These are phyloP conservation scores for Fagus crenata DNA, from an alignment of 306 rosid species.

Conservation along the genomic window DNA sequence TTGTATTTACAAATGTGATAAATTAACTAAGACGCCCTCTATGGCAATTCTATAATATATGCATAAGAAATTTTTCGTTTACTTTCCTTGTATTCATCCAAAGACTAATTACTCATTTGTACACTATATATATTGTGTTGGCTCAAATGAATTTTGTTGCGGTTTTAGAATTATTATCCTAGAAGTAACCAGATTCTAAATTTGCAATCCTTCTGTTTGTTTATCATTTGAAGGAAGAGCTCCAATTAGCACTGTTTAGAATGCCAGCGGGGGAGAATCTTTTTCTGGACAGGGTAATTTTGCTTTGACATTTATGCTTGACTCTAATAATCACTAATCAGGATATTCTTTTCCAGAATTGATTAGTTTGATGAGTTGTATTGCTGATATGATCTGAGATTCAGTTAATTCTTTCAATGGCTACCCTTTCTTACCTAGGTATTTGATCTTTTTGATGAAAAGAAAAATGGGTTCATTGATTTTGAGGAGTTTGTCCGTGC, in stretches of 20 bases:
- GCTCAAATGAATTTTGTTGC: neutral
- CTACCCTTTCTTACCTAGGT: slow-evolving; percentile 37
- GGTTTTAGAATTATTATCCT: neutral
- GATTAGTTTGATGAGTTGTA: neutral
- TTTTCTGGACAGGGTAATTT: slow-evolving; percentile 67
- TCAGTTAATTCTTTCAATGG: slow-evolving; percentile 1
- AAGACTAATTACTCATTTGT: neutral
- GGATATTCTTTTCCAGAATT: neutral
- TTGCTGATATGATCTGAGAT: neutral
- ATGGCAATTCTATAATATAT: neutral
- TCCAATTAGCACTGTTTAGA: slow-evolving; percentile 55
- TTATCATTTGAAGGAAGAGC: slow-evolving; percentile 64
- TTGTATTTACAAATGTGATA: neutral
- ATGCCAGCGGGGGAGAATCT: slow-evolving; percentile 49
- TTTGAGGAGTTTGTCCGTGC: slow-evolving; percentile 73
- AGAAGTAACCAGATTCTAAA: slow-evolving; percentile 8
- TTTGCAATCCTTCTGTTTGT: slow-evolving; percentile 13
- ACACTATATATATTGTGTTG: neutral
- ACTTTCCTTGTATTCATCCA: neutral
- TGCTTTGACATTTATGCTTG: neutral
- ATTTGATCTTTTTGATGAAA: slow-evolving; percentile 70
- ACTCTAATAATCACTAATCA: neutral
- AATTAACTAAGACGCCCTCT: neutral
- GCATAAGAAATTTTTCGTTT: too few species aligned
- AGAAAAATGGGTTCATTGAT: slow-evolving; percentile 65